Percentiles rank a stretch among this genome's conserved stretches.
These are phyloP conservation scores for Claviceps monticola DNA, from an alignment of 2,329 filamentous ascomycete genomes.

Conservation along the genomic window DNA sequence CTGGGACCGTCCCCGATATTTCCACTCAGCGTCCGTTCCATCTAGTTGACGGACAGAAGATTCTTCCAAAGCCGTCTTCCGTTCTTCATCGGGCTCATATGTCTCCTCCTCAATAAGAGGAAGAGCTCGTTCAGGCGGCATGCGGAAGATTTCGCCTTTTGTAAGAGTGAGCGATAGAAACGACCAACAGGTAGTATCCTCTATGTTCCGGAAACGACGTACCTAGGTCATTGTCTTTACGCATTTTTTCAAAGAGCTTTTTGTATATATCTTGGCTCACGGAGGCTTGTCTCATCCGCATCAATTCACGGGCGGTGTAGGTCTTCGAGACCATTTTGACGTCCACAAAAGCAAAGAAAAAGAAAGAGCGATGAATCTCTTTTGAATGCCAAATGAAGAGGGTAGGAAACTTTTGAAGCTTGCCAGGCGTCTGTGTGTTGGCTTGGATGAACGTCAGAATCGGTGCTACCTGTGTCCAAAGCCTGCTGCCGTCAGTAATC, in stretches of 20 bases:
- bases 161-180: background rate
- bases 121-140: constrained; percentile 13
- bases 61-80: constrained; percentile 5
- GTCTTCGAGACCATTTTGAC: constrained; percentile 27
- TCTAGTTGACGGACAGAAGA: constrained; percentile 20
- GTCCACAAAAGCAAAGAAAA: constrained; percentile 26
- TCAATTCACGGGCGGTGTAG: constrained; percentile 32
- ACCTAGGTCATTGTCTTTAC: constrained; percentile 28
- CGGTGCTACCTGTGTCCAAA: constrained; percentile 17
- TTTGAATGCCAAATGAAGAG: constrained; percentile 25
- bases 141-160: constrained; percentile 19
- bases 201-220: constrained; percentile 6
- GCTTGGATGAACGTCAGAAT: constrained; percentile 21
- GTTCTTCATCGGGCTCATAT: constrained; percentile 5
- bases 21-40: constrained; percentile 28
- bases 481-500: constrained; percentile 17
- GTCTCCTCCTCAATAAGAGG: constrained; percentile 19
- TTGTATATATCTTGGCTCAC: constrained; percentile 15
- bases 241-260: constrained; percentile 20
- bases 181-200: background rate
- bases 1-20: constrained; percentile 31
- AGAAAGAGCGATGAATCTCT: constrained; percentile 22
- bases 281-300: constrained; percentile 19
- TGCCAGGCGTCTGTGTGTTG: constrained; percentile 10
- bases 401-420: constrained; percentile 19